phyloP scores from a whole-genome alignment of 2,329 filamentous ascomycete genomes.

The Ceratocystis variospora region DNA sequence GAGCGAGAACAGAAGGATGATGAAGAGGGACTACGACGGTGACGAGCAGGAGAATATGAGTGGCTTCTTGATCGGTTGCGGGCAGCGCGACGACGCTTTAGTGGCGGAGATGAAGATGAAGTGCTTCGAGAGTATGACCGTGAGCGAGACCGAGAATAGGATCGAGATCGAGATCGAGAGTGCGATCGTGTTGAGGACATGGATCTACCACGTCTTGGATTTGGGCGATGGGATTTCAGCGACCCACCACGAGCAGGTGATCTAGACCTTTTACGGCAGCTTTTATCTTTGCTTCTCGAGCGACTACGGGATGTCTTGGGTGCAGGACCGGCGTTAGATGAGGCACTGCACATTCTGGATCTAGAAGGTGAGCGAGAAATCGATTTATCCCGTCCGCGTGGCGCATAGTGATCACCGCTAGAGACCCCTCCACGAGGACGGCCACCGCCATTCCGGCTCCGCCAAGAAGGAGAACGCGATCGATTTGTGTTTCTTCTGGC shows the following conservation, averaged over 20 bases:
- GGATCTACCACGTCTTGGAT: constrained; percentile 31
- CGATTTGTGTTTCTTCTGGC: constrained; percentile 32
- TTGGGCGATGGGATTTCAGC: constrained; percentile 30
- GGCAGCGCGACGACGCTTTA: constrained; percentile 15
- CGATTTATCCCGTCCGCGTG: constrained; percentile 27
- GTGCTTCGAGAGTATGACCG: constrained; percentile 21
- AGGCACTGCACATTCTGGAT: constrained; percentile 20
- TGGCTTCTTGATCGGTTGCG: constrained; percentile 4
- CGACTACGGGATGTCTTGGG: constrained; percentile 31
- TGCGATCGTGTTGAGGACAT: constrained; percentile 25
- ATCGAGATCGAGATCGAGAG: constrained; percentile 21
- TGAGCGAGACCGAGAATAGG: constrained; percentile 22
- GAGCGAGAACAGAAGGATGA: constrained; percentile 10
- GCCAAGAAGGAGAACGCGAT: constrained; percentile 34
- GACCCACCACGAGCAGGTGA: constrained; percentile 24
- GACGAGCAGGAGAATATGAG: constrained; percentile 9
- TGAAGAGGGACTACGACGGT: constrained; percentile 7
- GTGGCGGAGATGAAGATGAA: constrained; percentile 17
- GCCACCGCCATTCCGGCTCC: constrained; percentile 26
- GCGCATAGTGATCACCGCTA: constrained; percentile 36
- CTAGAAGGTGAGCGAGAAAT: constrained; percentile 24
- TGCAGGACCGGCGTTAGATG: constrained; percentile 27
- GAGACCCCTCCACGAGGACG: constrained; percentile 30
- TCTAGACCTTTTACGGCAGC: constrained; percentile 30
- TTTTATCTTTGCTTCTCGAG: constrained; percentile 36